Evolutionary conservation across 129 eudicot species (phyloP).

Genomic region (Arctium lappa): DNA sequence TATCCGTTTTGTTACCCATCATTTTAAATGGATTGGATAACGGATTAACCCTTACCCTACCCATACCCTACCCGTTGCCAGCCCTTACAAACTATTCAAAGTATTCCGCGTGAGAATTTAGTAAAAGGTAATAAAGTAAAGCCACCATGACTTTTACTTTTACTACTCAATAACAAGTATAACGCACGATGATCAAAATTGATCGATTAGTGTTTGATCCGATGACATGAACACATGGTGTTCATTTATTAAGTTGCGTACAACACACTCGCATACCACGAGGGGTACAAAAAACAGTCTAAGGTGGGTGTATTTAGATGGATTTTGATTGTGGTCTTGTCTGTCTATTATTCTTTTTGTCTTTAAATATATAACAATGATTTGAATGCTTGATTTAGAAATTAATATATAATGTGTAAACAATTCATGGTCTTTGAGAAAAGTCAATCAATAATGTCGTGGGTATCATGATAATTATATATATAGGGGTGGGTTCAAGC

Average conservation of each 20-base stretch:
- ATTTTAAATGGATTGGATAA: too few species aligned
- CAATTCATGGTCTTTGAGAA: background rate
- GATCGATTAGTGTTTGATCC: background rate
- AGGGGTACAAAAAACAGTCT: slow-evolving; percentile 25
- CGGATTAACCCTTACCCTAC: too few species aligned
- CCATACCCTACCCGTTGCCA: too few species aligned
- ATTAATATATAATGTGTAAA: background rate
- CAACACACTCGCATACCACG: slow-evolving; percentile 24
- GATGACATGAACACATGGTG: slow-evolving; percentile 21
- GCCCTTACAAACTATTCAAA: too few species aligned
- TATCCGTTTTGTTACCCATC: too few species aligned
- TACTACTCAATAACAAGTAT: too few species aligned
- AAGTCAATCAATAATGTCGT: slow-evolving; percentile 5
- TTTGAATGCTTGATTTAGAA: background rate
- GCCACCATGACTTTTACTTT: too few species aligned
- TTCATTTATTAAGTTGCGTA: slow-evolving; percentile 29
- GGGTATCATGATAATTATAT: too few species aligned
- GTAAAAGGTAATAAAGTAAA: too few species aligned
- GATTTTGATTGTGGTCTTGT: slow-evolving; percentile 6
- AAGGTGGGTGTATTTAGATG: slow-evolving; percentile 20
- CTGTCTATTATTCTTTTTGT: slow-evolving; percentile 28
- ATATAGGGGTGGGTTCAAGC: too few species aligned
- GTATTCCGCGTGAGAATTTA: too few species aligned
- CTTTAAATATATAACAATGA: slow-evolving; percentile 9
- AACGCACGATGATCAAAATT: too few species aligned